These are phyloP conservation scores for Penicillium sp. DNA, from an alignment of 2,329 filamentous ascomycete species.

Conservation along the genomic window DNA sequence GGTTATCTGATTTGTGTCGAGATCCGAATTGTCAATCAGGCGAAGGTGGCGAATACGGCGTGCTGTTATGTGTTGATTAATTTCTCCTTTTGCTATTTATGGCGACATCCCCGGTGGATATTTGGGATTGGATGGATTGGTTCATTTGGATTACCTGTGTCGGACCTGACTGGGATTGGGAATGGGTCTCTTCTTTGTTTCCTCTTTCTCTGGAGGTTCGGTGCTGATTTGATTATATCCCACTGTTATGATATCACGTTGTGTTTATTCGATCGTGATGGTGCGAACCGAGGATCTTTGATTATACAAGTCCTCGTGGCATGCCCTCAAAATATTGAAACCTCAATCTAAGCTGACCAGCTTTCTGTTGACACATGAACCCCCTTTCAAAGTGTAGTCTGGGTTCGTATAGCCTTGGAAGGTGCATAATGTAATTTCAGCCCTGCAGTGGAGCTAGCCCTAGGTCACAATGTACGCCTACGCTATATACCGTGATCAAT, in stretches of 20 bases:
- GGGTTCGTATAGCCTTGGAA: too few relatives aligned
- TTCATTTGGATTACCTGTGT: neutral
- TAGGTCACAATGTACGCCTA: too few relatives aligned
- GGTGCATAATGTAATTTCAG: neutral
- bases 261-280: conserved; percentile 11
- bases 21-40: conserved; percentile 11
- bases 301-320: conserved; percentile 3
- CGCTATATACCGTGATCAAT: too few relatives aligned
- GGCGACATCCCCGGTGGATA: neutral
- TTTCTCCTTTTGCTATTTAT: neutral
- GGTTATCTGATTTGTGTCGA: neutral
- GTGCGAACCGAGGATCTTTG: neutral
- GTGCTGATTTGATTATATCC: conserved; percentile 25
- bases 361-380: neutral
- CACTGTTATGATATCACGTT: conserved; percentile 28
- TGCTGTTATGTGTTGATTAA: conserved; percentile 10
- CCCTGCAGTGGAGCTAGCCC: too few relatives aligned
- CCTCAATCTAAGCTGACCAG: conserved; percentile 3
- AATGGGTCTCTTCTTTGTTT: neutral
- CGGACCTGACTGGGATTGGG: neutral
- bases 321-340: conserved; percentile 8
- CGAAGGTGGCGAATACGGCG: conserved; percentile 15
- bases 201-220: conserved; percentile 1
- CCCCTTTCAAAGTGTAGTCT: neutral
- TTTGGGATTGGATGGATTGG: neutral